A percentile compares a stretch with the other conserved stretches of the same genome.
Conservation (phyloP, 176 grass and related monocot species). For the Ensete glaucum region DNA sequence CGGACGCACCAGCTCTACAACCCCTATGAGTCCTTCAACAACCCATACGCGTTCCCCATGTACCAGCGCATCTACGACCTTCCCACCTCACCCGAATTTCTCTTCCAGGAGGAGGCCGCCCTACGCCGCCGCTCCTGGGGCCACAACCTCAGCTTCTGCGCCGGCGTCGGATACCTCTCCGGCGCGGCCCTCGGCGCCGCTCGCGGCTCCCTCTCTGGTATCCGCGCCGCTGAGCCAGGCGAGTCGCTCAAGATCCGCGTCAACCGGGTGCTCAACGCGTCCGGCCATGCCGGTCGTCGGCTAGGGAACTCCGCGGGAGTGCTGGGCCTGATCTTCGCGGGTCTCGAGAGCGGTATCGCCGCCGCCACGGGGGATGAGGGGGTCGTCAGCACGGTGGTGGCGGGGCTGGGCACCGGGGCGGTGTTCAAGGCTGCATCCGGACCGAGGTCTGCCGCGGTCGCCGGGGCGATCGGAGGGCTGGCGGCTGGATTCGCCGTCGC, state of each 20-base stretch:
- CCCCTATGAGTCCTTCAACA: constrained; percentile 15
- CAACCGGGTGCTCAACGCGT: constrained; percentile 7
- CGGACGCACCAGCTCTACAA: constrained; percentile 18
- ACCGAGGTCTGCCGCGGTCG: constrained; percentile 23
- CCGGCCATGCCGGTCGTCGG: constrained; percentile 5
- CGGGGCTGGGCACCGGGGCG: constrained; percentile 7
- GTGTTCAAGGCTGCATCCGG: constrained; percentile 21
- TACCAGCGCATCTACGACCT: constrained; percentile 27
- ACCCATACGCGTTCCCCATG: constrained; percentile 13
- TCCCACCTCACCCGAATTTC: constrained; percentile 22
- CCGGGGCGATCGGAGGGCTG: constrained; percentile 19
- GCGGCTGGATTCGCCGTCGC: constrained; percentile 19
- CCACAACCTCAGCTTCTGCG: constrained; percentile 20
- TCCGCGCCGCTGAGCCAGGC: constrained; percentile 2
- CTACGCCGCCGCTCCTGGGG: constrained; percentile 16
- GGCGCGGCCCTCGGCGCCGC: constrained; percentile 6
- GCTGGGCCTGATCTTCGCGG: constrained; percentile 10
- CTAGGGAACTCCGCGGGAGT: constrained; percentile 3
- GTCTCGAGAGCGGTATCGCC: constrained; percentile 9
- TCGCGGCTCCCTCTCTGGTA: neutral
- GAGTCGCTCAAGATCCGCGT: constrained; percentile 6
- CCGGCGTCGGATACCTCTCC: constrained; percentile 15
- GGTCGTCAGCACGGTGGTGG: constrained; percentile 1
- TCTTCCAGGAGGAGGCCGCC: constrained; percentile 21
- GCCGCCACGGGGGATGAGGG: constrained; percentile 1